Base-by-base conservation (phyloP, 225 moss, liverwort and hornwort species). In the Polytrichum commune region DNA sequence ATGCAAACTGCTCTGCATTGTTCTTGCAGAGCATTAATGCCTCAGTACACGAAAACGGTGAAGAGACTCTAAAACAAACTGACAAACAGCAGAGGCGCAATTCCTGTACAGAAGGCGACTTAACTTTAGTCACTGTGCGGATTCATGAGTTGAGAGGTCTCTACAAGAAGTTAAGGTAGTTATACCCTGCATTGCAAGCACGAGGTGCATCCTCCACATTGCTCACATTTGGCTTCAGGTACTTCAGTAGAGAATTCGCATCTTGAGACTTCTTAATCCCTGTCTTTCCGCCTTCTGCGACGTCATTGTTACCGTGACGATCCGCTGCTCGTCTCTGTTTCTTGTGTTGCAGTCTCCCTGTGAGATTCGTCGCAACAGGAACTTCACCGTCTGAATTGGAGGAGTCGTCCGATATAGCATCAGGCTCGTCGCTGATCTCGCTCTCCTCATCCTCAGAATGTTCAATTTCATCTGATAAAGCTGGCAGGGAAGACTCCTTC, bases 211-310 rank as follows among this genome's bases (percentile, higher is more conserved):
- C 82, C 62, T 30, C 70, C 19, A 79, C 73, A 79, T 87, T 89
- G 81, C 86, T 82, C 19, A 82, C 88, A 78, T 87, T 83, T 66
- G 89, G 90, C 60, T 90, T 87, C n/a, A 79, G 78, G 76, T 87
- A 89, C 18, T 79, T 85, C 5, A 89, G 66, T 25, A 90, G 54
- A 66, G 84, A 69, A 23, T 90, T 80, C 25, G 69, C 76, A 18
- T 75, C 73, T 5, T 74, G 78, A 58, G 67, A 74, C 27, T 83
- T 83, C 75, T 78, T 90, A 23, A 24, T 46, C 27, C 53, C 55
- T 7, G 55, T 35, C 62, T 70, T 86, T 16, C 68, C 74, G 13
- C 55, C 38, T 22, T 23, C 62, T 20, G 18, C 55, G 16, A 57
- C 53, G 64, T 68, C 74, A 5, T 72, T 80, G 33, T 53, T 74